Evolutionary conservation across 306 rosid species (phyloP).

Genomic region (Alnus glutinosa): DNA sequence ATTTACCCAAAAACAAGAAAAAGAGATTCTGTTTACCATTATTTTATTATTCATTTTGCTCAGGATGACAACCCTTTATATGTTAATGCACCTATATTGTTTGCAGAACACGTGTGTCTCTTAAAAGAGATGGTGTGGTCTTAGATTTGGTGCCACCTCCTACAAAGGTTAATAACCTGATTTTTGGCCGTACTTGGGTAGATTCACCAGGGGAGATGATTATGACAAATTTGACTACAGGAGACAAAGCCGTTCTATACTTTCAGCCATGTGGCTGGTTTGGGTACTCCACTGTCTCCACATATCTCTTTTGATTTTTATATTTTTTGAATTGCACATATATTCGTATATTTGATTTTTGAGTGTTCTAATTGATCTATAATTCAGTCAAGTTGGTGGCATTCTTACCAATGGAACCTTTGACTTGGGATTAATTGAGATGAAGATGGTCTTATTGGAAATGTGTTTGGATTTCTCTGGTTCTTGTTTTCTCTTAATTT

Average conservation of each 20-base stretch:
- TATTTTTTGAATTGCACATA: slow-evolving; percentile 11
- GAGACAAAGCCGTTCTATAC: slow-evolving; percentile 82
- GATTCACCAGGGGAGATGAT: slow-evolving; percentile 96
- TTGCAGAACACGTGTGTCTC: slow-evolving; percentile 79
- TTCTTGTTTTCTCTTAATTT: background rate
- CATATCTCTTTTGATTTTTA: background rate
- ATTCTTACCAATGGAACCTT: background rate
- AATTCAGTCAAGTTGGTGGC: slow-evolving; percentile 3
- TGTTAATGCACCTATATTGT: slow-evolving; percentile 5
- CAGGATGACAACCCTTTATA: background rate
- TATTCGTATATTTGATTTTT: background rate
- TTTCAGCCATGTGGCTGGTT: slow-evolving; percentile 99
- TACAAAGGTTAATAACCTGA: slow-evolving; percentile 88
- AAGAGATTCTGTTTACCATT: background rate
- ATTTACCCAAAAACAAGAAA: background rate
- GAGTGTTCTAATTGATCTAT: slow-evolving; percentile 1
- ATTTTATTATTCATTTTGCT: background rate
- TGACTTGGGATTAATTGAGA: background rate
- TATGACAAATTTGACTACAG: slow-evolving; percentile 79
- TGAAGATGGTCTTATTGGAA: background rate
- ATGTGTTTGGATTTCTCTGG: background rate
- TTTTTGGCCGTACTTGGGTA: slow-evolving; percentile 93
- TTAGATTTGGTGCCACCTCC: slow-evolving; percentile 93
- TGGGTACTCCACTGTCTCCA: slow-evolving; percentile 64
- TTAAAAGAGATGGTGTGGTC: slow-evolving; percentile 74